Evolutionary conservation across 345 rosid species (phyloP), one percentile per base, ranked within the genome.

Genomic region (Moricandia arvensis): DNA sequence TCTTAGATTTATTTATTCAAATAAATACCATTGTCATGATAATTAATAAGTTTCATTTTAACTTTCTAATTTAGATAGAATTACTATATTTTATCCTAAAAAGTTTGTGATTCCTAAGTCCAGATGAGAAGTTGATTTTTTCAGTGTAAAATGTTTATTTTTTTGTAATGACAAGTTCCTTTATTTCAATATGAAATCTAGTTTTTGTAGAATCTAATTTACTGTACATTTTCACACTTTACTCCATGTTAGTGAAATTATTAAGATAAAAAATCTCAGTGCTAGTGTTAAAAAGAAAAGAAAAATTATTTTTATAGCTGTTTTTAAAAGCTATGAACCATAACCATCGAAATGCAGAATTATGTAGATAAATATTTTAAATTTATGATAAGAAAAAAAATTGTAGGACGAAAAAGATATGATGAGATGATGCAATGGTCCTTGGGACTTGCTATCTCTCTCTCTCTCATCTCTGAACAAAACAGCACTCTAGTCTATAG

Each of bases 381-480:
- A 65, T 41, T 31, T 35, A 49, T 37, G 38, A 15, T 7, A 53
- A 53, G 11, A 16, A 15, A 61, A 35, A 24, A 29, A 69, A 68
- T 13, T 15, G 43, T 6, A 53, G 11, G 37, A 49, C 16, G 24
- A 47, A 59, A 26, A 64, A 59, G 15, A 72, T 64, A 71, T 64
- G 69, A 66, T 66, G 73, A 72, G 73, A 61, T 72, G 74, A 78
- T 66, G 77, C 73, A 78, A 78, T 78, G 81, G 77, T 67, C 81
- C 77, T 72, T 78, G 81, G 77, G 81, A 78, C 76, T 72, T 51
- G 73, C 15, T 62, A 8, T 70, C 1, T 64, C 53, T 76, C 60
- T 76, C 60, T 66, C 65, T 75, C 75, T 61, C 70, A 35, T 54
- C 72, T 72, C 64, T 78, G 81, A 72, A 66, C 67, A 66, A 59